Evolutionary conservation across 352 stramenopile species (phyloP), one percentile per base, ranked within the genome.

Genomic region (Globisporangium splendens): DNA sequence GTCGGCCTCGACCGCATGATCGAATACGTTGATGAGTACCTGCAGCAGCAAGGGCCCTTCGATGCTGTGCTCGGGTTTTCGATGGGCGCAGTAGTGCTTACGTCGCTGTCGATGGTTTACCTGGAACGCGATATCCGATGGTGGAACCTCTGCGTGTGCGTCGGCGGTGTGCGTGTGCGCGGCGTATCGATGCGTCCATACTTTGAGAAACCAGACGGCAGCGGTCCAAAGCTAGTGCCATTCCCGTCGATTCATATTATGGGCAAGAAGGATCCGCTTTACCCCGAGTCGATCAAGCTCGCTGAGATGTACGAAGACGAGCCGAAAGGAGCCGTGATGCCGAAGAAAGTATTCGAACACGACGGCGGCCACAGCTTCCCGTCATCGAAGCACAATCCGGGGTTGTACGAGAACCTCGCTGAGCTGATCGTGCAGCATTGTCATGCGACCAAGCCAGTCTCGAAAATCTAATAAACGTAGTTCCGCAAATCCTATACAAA

Each of bases 1-100:
- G 63, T 69, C 5, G 69, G 75, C 51, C 17, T 56, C 20, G 50
- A 47, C 1, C 35, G 35, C 35, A 54, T 66, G 2, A 65, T 91
- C 21, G 74, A 78, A 50, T 80, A 73, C 46, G 72, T 93, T 62
- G 62, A 83, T 50, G 50, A 76, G 20, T 69, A 86, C 56, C 59
- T 93, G 2, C 54, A 68, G 1, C 50, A 70, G 21, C 54, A 89
- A 7, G 81, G 79, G 17, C 77, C 84, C 5, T 85, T 88, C 28
- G 84, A 93, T 47, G 59, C 88, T 46, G 73, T 83, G 18, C 41
- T 90, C 17, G 79, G 78, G 10, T 94, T 94, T 46, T 91, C 78
- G 7, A 82, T 92, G 48, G 84, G 84, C 46, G 75, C 79, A 11
- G 72, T 79, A n/a, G 77, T 92, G 70, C 53, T 87, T 1, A 87